Conservation (phyloP, 129 eudicot genomes). For the Solidago caesia region DNA sequence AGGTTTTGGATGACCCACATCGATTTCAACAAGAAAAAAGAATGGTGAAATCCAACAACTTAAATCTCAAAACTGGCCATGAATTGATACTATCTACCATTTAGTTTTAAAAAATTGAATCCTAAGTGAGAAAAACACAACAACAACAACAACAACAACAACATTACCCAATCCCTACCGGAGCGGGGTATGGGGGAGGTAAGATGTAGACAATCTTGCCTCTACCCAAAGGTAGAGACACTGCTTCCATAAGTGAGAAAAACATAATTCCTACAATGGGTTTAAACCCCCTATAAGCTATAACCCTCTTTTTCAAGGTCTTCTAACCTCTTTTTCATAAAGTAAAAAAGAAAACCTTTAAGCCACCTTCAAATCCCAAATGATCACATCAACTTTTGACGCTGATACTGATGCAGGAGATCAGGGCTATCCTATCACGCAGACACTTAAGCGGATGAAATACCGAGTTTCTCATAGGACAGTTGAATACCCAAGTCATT, state of each 20-base stretch:
- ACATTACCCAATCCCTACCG: too few relatives aligned
- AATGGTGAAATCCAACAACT: not conserved
- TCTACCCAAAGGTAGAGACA: too few relatives aligned
- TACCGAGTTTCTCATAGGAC: conserved; percentile 1
- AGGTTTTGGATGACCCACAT: not conserved
- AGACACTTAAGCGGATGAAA: conserved; percentile 13
- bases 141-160: too few relatives aligned
- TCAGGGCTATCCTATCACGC: not conserved
- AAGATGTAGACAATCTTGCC: too few relatives aligned
- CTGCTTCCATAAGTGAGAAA: not conserved
- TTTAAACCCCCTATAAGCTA: not conserved
- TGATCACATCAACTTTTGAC: conserved; percentile 8
- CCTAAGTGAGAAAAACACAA: not conserved
- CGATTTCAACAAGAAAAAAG: too few relatives aligned
- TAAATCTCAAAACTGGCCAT: not conserved
- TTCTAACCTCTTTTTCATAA: conserved; percentile 5
- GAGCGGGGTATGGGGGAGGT: too few relatives aligned
- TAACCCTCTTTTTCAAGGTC: not conserved
- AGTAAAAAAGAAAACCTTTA: not conserved
- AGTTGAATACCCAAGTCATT: conserved; percentile 27
- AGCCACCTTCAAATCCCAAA: conserved; percentile 18
- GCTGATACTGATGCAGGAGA: not conserved
- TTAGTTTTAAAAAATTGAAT: too few relatives aligned
- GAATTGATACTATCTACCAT: not conserved
- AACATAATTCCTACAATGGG: conserved; percentile 6